Conservation (phyloP, 176 grass and related monocot species). For the Areca catechu region DNA sequence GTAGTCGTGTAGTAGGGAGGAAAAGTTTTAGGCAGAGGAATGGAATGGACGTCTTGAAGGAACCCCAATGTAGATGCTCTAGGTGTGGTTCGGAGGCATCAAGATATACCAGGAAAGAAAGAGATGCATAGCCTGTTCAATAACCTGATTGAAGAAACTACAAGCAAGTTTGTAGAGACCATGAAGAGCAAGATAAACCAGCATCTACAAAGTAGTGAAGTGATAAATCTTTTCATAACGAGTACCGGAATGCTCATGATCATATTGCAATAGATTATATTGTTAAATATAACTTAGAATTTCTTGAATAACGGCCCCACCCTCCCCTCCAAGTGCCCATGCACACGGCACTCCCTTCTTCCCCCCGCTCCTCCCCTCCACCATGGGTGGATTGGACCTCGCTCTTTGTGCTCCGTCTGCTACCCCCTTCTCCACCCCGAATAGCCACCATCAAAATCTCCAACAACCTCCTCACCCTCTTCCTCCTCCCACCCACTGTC, state of each 20-base stretch:
- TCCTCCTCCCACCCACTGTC: too few relatives aligned
- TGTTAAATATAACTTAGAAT: background rate
- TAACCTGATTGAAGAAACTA: conserved; percentile 96
- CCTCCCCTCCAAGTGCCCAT: too few relatives aligned
- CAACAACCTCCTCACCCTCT: too few relatives aligned
- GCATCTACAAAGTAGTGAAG: conserved; percentile 21
- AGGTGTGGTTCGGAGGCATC: conserved; percentile 51
- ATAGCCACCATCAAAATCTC: too few relatives aligned
- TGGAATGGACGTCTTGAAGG: conserved; percentile 14
- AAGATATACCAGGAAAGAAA: conserved; percentile 66
- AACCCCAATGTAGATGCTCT: conserved; percentile 33
- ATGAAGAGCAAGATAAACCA: conserved; percentile 95
- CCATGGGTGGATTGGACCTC: too few relatives aligned
- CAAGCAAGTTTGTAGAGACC: conserved; percentile 78
- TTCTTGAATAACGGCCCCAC: too few relatives aligned
- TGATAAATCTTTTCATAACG: too few relatives aligned
- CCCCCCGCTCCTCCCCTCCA: too few relatives aligned
- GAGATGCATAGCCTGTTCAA: conserved; percentile 82
- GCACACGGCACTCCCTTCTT: too few relatives aligned
- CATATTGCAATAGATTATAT: conserved; percentile 12
- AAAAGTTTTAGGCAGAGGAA: conserved; percentile 45
- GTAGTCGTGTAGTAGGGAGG: conserved; percentile 24
- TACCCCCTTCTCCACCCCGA: too few relatives aligned
- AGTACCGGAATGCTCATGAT: conserved; percentile 5
- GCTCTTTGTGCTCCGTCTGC: too few relatives aligned